Conservation (phyloP, 371 early-diverging fungal genomes). For the Basidiobolus meristosporus region DNA sequence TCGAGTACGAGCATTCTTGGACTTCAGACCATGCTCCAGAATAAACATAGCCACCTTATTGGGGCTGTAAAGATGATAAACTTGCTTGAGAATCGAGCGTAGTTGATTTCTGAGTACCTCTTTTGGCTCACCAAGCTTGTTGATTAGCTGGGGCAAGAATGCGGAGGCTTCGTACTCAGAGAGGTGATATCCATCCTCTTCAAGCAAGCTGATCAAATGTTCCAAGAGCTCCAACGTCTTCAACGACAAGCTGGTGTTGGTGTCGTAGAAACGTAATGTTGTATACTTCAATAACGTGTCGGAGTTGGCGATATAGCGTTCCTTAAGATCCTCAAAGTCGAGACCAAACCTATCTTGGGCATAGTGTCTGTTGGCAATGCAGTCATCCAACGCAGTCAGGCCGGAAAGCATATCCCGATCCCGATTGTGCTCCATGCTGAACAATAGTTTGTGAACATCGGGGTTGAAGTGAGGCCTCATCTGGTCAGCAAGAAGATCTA, state of each 20-base stretch:
- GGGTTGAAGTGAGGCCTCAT: conserved; percentile 33
- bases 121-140: conserved; percentile 66
- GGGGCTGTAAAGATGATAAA: conserved; percentile 57
- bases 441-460: conserved; percentile 32
- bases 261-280: conserved; percentile 71
- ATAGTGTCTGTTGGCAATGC: conserved; percentile 17
- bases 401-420: conserved; percentile 53
- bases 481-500: conserved; percentile 34
- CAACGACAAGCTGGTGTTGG: conserved; percentile 65
- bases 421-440: conserved; percentile 64
- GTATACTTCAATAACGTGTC: conserved; percentile 71
- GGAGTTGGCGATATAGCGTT: conserved; percentile 34
- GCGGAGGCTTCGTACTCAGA: conserved; percentile 62
- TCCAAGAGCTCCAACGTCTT: conserved; percentile 64
- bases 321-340: conserved; percentile 19
- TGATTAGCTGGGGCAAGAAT: conserved; percentile 60
- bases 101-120: conserved; percentile 53
- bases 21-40: conserved; percentile 41
- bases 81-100: conserved; percentile 32
- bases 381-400: conserved; percentile 43
- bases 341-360: conserved; percentile 21
- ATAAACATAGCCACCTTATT: conserved; percentile 50
- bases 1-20: conserved; percentile 64
- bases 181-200: conserved; percentile 30
- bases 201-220: conserved; percentile 35